phyloP scores from a whole-genome alignment of 2,329 filamentous ascomycete species.

The Hypoxylon sp. region DNA sequence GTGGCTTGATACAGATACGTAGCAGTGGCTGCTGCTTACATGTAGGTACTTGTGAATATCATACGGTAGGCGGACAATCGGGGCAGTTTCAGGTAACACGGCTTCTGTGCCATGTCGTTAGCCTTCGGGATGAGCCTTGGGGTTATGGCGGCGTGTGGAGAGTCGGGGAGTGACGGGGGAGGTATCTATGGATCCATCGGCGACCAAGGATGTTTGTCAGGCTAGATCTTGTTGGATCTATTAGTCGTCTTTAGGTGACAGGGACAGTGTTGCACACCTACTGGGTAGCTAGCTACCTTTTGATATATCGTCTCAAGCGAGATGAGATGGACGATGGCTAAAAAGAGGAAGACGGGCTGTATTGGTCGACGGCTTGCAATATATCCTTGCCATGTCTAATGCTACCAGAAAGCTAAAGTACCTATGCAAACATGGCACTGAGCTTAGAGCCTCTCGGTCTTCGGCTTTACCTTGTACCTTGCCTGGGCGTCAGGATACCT shows the following conservation, averaged over 20 bases:
- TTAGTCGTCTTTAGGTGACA: background rate
- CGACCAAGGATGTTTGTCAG: background rate
- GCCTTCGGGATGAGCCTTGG: slow-evolving; percentile 22
- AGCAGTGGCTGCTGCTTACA: background rate
- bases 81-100: slow-evolving; percentile 13
- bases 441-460: slow-evolving; percentile 6
- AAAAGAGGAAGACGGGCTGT: background rate
- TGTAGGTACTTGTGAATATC: background rate
- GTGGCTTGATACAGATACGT: slow-evolving; percentile 5
- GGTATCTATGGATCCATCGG: background rate
- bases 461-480: background rate
- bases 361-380: background rate
- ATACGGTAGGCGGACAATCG: slow-evolving; percentile 7
- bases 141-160: background rate
- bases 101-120: slow-evolving; percentile 20
- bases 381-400: background rate
- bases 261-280: background rate
- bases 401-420: background rate
- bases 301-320: background rate
- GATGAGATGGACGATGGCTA: background rate
- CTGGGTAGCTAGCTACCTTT: too few relatives aligned
- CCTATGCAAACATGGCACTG: background rate
- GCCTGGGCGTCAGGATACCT: background rate
- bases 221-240: background rate
- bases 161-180: slow-evolving; percentile 6